Percentiles rank a stretch among this genome's conserved stretches.
Evolutionary conservation across 2,329 filamentous ascomycete species (phyloP).

Genomic region (Aspergillus tanneri): DNA sequence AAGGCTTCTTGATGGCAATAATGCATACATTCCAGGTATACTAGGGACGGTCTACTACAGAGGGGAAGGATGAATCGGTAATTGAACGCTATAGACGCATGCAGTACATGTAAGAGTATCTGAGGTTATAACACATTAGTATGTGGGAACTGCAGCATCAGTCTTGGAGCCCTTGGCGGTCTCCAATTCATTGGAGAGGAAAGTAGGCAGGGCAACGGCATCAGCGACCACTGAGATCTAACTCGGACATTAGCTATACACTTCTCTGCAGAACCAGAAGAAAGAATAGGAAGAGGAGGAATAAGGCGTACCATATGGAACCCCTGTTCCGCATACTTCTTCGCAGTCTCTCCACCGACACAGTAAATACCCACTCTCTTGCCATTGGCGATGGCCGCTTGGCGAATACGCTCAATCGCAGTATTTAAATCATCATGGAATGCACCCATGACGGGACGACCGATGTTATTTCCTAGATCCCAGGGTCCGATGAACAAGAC

Average conservation of each 20-base stretch:
- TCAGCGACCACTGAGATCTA: background rate
- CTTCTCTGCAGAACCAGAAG: slow-evolving; percentile 34
- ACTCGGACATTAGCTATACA: background rate
- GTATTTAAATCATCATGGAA: slow-evolving; percentile 49
- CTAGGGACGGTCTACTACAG: background rate
- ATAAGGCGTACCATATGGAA: slow-evolving; percentile 58
- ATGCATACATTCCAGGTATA: background rate
- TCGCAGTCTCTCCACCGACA: slow-evolving; percentile 52
- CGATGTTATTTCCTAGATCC: slow-evolving; percentile 59
- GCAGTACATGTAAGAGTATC: background rate
- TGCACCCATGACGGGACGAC: slow-evolving; percentile 50
- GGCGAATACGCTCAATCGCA: background rate
- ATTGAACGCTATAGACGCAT: background rate
- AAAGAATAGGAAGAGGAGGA: too few species aligned
- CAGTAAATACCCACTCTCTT: slow-evolving; percentile 59
- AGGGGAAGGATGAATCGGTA: background rate
- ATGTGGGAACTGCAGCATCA: slow-evolving; percentile 12
- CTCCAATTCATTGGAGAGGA: slow-evolving; percentile 38
- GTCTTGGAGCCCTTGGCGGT: slow-evolving; percentile 32
- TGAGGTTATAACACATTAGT: slow-evolving; percentile 1
- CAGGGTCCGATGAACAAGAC: slow-evolving; percentile 56
- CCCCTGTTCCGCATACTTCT: slow-evolving; percentile 52
- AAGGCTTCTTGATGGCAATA: slow-evolving; percentile 16
- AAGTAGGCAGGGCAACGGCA: slow-evolving; percentile 41
- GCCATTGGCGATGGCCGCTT: slow-evolving; percentile 48